Percentiles rank a stretch among this genome's conserved stretches.
Evolutionary conservation across 2,329 filamentous ascomycete species (phyloP).

Genomic region (Claviceps pusilla): DNA sequence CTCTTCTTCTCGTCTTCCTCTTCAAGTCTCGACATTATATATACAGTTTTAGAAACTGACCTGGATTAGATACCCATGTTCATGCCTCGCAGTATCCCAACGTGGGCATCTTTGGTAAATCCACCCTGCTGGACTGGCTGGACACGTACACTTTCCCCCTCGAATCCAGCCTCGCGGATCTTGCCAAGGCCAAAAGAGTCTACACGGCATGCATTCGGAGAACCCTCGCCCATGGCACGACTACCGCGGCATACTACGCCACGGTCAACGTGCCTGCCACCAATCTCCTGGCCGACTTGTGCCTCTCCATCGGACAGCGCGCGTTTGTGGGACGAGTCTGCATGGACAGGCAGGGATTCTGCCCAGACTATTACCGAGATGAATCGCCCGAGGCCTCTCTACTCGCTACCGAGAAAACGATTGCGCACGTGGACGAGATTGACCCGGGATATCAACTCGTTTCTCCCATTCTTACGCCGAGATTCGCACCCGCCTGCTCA

Average conservation of each 20-base stretch:
- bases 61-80: constrained; percentile 66
- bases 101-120: constrained; percentile 81
- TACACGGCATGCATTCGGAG: constrained; percentile 67
- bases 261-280: constrained; percentile 76
- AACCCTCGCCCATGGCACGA: constrained; percentile 81
- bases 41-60: background rate
- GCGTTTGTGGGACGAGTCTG: constrained; percentile 89
- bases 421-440: constrained; percentile 49
- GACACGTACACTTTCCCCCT: constrained; percentile 90
- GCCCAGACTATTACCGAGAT: constrained; percentile 70
- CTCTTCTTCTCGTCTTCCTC: too few relatives aligned
- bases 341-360: constrained; percentile 60
- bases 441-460: constrained; percentile 54
- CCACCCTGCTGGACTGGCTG: constrained; percentile 85
- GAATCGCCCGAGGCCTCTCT: constrained; percentile 44
- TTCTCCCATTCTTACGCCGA: constrained; percentile 63
- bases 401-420: constrained; percentile 38
- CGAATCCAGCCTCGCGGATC: constrained; percentile 57
- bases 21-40: too few relatives aligned
- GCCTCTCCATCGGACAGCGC: constrained; percentile 64
- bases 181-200: constrained; percentile 48
- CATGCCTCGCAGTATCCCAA: constrained; percentile 95
- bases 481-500: constrained; percentile 51
- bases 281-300: constrained; percentile 79
- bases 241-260: constrained; percentile 86